Base-by-base conservation (phyloP, 768 basidiomycete species). In the Agrocybe chaxingu region DNA sequence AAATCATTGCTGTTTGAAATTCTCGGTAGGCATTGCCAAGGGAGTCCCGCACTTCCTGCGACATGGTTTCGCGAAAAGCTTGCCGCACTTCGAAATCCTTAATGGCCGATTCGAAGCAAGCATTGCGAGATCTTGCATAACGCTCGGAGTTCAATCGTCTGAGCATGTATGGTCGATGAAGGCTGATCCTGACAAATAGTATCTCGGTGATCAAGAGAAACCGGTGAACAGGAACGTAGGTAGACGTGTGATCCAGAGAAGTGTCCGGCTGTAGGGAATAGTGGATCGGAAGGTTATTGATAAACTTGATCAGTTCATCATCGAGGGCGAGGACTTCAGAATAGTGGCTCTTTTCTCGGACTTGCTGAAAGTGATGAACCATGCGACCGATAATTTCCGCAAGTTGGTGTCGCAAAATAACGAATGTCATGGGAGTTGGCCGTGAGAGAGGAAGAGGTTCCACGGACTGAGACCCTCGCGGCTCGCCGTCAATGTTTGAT, bases 281-380 rank as follows among this genome's bases (percentile, higher is more conserved):
- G 62, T 92, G 84, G 9, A 89, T 85, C 9, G 94, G 94, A 8
- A 97, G 74, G 50, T 75, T 73, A 34, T 79, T 74, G 55, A 92
- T 81, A 61, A 93, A 92, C 57, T 79, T 80, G 47, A 88, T 73
- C 35, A 97, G 68, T 48, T 95, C 90, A 30, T 92, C 90, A 59
- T 97, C 94, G 29, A 97, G 76, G 1, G 77, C 69, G 39, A 87
- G 64, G 34, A 94, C 90, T 63, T 96, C 92, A 24, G 82, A 78
- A 66, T 96, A 96, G 58, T 89, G 89, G 49, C 83, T 85, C 51
- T 76, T 81, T 18, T 81, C 80, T 39, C 83, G 79, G 32, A 94
- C 83, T 70, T 88, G 86, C 64, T 96, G 94, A 69, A 94, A 96
- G 69, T 95, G 91, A 60, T 93, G 90, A 36, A 92, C 90, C 62